These are phyloP conservation scores for Acanthamoeba royreba DNA, from an alignment of 208 protist species.

Conservation along the genomic window DNA sequence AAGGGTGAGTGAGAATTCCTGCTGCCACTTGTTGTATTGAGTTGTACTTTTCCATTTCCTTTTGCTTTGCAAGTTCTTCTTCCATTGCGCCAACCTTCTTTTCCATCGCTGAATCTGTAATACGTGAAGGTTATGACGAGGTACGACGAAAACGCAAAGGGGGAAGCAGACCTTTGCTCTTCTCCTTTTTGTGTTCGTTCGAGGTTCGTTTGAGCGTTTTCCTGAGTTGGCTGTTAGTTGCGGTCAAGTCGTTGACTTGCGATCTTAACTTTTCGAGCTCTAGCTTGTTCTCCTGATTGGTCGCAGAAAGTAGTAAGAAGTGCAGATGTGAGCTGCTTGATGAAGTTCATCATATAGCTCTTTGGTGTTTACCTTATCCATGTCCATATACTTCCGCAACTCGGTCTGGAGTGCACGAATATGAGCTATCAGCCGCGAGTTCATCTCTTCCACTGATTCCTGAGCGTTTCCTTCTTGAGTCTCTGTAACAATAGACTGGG, in stretches of 20 bases:
- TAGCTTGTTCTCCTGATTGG: background rate
- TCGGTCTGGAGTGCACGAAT: background rate
- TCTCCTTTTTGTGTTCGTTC: background rate
- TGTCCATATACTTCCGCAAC: slow-evolving; percentile 16
- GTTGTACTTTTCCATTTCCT: background rate
- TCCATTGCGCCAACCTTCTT: background rate
- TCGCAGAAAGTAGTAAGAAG: too few relatives aligned
- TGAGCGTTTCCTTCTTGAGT: background rate
- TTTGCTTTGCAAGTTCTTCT: background rate
- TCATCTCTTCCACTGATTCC: background rate
- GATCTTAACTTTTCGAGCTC: background rate
- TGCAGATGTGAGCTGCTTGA: too few relatives aligned
- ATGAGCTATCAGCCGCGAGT: background rate
- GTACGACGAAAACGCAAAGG: background rate
- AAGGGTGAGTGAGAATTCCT: background rate
- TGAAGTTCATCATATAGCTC: too few relatives aligned
- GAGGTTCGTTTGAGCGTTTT: background rate
- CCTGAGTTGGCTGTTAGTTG: background rate
- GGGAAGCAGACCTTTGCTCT: background rate
- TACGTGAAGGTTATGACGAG: background rate
- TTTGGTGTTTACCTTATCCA: background rate
- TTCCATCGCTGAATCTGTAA: background rate
- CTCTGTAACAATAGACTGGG: background rate
- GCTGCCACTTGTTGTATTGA: too few relatives aligned
- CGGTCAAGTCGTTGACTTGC: background rate